These are phyloP conservation scores for Rheum nobile DNA, from an alignment of 148 eudicot genomes.

Conservation along the genomic window DNA sequence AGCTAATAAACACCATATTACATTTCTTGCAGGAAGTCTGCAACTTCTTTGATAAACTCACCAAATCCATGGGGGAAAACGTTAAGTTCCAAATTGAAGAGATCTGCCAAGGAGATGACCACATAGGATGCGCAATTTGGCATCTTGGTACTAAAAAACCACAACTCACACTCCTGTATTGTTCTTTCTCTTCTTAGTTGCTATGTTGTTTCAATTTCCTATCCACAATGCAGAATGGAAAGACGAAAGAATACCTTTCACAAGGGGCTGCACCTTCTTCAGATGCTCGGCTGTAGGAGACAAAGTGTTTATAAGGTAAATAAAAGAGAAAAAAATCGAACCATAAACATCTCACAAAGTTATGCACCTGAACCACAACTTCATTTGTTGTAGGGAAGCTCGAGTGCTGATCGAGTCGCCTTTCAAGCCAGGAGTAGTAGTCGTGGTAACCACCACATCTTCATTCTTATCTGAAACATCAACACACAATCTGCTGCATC, in stretches of 20 bases:
- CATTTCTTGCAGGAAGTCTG: conserved; percentile 42
- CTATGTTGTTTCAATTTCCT: not conserved
- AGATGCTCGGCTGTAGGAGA: conserved; percentile 34
- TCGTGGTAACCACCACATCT: conserved; percentile 37
- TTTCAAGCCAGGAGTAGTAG: conserved; percentile 64
- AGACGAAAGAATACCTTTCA: conserved; percentile 56
- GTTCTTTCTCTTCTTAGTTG: not conserved
- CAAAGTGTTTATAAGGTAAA: conserved; percentile 50
- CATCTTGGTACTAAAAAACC: conserved; percentile 35
- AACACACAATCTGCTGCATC: not conserved
- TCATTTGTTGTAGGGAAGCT: conserved; percentile 38
- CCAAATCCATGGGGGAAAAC: conserved; percentile 49
- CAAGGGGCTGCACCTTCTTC: conserved; percentile 68
- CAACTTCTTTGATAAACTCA: conserved; percentile 34
- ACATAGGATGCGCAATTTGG: conserved; percentile 44
- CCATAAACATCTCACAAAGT: not conserved
- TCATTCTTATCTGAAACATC: not conserved
- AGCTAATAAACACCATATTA: not conserved
- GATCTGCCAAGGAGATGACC: conserved; percentile 47
- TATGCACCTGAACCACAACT: not conserved
- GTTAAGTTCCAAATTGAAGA: conserved; percentile 39
- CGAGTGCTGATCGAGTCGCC: conserved; percentile 71
- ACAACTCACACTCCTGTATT: not conserved
- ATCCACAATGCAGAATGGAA: conserved; percentile 62
- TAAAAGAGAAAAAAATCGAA: not conserved